Evolutionary conservation across 2,329 filamentous ascomycete genomes (phyloP), one percentile per base, ranked within the genome.

Genomic region (Pseudogymnoascus sp.): DNA sequence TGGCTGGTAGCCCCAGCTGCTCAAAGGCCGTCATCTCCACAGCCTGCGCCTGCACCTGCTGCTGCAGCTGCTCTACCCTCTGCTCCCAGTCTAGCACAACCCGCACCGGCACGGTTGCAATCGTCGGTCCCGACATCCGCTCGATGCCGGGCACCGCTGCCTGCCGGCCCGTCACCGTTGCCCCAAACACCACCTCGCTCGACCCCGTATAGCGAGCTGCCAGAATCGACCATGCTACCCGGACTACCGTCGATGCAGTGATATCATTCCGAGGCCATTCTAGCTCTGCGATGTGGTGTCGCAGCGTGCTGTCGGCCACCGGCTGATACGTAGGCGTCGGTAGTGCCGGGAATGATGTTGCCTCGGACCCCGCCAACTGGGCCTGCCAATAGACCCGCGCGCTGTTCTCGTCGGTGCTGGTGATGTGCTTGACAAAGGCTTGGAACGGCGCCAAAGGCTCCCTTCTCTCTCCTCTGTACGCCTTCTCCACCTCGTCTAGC

Each of bases 51-150:
- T 26, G 26, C 26, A 26, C 26, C 26, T 26, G 26, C 26, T 26
- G 26, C 26, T 26, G 26, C 26, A 26, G 26, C 26, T 26, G 26
- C 26, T 26, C 26, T 6, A 26, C 26, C 26, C 3, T 26, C 26
- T 26, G 26, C 26, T 26, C 26, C 26, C 26, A 26, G 26, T 26
- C 26, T 26, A 26, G 26, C 26, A 26, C 26, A 26, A 26, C 26
- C 26, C 26, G 26, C 26, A 26, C 26, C 26, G 77, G 77, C 11
- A 78, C 70, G 1, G 76, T 77, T 6, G 75, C 75, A 56, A 78
- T 76, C 69, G 76, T 75, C 8, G 77, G 76, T 0, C 77, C 77
- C 61, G 75, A 72, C 46, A 79, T 77, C 22, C 73, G 67, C 63
- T 77, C 76, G 28, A 78, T 72, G 6, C 74, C 75, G 6, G 70